These are phyloP conservation scores for Periglandula ipomoeae DNA, from an alignment of 2,329 filamentous ascomycete species.

Conservation along the genomic window DNA sequence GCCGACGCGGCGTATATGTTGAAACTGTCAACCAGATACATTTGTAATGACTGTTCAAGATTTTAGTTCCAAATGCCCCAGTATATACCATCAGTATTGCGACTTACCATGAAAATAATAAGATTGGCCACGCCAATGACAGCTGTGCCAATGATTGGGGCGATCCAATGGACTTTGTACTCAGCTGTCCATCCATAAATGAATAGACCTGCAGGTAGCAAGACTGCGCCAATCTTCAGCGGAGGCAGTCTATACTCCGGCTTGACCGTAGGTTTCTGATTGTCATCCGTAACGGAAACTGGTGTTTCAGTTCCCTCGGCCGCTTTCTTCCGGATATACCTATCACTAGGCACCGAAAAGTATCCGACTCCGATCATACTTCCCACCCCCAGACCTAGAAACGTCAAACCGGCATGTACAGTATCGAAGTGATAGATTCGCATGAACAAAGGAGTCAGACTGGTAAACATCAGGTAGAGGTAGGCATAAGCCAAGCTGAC, in stretches of 20 bases:
- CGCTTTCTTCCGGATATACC: too few species aligned
- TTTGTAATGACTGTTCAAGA: background rate
- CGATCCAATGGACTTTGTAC: constrained; percentile 14
- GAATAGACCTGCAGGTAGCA: constrained; percentile 31
- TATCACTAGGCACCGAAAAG: too few species aligned
- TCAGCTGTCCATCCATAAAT: constrained; percentile 14
- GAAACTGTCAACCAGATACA: constrained; percentile 50
- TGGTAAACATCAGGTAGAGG: too few species aligned
- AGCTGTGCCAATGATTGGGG: constrained; percentile 24
- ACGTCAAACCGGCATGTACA: too few species aligned
- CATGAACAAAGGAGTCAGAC: too few species aligned
- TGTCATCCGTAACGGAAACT: too few species aligned
- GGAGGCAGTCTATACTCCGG: constrained; percentile 32
- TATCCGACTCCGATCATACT: too few species aligned
- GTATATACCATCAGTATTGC: constrained; percentile 23
- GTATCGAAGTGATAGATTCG: too few species aligned
- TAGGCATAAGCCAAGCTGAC: too few species aligned
- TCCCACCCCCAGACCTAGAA: too few species aligned
- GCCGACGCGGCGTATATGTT: constrained; percentile 27
- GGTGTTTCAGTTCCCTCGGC: too few species aligned
- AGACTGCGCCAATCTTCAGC: constrained; percentile 31
- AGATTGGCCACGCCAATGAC: constrained; percentile 37
- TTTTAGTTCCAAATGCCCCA: background rate
- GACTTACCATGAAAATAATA: constrained; percentile 34
- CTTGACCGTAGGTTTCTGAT: too few species aligned